Evolutionary conservation across 495 filamentous ascomycete genomes (phyloP), one percentile per base, ranked within the genome.

Genomic region (Lophium mytilinum): DNA sequence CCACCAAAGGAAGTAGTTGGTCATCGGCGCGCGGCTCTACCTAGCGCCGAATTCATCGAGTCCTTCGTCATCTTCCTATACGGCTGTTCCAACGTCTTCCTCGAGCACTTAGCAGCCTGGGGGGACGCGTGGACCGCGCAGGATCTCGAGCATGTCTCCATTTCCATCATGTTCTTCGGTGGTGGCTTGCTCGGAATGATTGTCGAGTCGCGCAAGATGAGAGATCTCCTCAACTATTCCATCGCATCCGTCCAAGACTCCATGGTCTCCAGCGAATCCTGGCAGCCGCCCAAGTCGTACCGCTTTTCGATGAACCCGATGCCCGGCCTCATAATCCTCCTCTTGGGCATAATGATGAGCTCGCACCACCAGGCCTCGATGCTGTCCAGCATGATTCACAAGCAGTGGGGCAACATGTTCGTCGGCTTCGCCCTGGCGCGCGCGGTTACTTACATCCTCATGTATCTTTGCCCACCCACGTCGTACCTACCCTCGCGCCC

Each of bases 121-220:
- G 89, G 87, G 30, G 69, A 74, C 8, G 76, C 72, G 39, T 98
- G 89, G 84, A 82, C 77, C 55, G 67, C 89, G 14, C 79, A 83
- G 36, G 93, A 97, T 69, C 73, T 98, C 5, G 90, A 98, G 73
- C 93, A 98, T 68, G 75, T 94, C 47, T 93, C 89, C 6, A 96
- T 98, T 64, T 88, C 91, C 0, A 75, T 96, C 40, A 82, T 98
- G 74, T 97, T 98, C 74, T 87, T 96, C 56, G 93, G 93, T 50
- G 91, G 90, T 61, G 93, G 93, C n/a, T 68, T 94, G 68, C 85
- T 86, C 53, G 90, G 93, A n/a, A 94, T 96, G 85, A 84, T 96
- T 40, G 80, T 97, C 66, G 92, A 96, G 67, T 95, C 90, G 4
- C 75, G 70, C 34, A 71, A 75, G 41, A 77, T 95, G 58, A 81